These are phyloP conservation scores for Seiridium cupressi DNA, from an alignment of 2,329 filamentous ascomycete species.

Conservation along the genomic window DNA sequence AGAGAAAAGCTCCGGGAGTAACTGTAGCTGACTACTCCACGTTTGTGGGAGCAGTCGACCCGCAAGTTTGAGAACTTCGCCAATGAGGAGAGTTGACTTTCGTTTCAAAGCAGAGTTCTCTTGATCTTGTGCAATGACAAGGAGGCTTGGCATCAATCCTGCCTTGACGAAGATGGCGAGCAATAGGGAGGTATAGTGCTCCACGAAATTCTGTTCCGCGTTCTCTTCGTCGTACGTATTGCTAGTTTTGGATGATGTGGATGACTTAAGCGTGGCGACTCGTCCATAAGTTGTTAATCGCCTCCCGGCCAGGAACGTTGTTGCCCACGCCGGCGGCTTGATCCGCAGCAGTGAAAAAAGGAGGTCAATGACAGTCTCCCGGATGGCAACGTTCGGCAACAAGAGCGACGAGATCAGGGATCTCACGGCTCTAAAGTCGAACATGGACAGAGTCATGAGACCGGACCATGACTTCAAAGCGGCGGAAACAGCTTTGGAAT, in stretches of 20 bases:
- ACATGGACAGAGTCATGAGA: conserved; percentile 82
- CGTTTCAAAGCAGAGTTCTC: conserved; percentile 72
- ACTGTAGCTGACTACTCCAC: conserved; percentile 82
- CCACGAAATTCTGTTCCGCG: conserved; percentile 79
- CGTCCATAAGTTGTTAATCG: conserved; percentile 95
- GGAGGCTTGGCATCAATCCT: conserved; percentile 63
- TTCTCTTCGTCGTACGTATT: conserved; percentile 62
- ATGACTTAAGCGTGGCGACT: conserved; percentile 76
- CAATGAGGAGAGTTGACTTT: conserved; percentile 86
- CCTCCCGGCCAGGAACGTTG: conserved; percentile 88
- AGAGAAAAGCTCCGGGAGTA: conserved; percentile 81
- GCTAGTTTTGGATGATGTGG: conserved; percentile 45
- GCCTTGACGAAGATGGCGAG: conserved; percentile 82
- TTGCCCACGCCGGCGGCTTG: conserved; percentile 92
- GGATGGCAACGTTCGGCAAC: conserved; percentile 52
- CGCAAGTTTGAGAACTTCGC: conserved; percentile 86
- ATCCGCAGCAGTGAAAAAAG: conserved; percentile 80
- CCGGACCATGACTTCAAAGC: conserved; percentile 94
- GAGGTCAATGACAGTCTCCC: conserved; percentile 83
- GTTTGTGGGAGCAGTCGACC: conserved; percentile 78
- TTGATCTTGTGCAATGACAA: conserved; percentile 66
- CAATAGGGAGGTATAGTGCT: conserved; percentile 90
- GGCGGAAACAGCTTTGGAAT: conserved; percentile 87
- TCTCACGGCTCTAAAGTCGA: conserved; percentile 78
- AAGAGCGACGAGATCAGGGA: conserved; percentile 71